Conservation (phyloP, 305 asterid species). For the Fraxinus velutina region DNA sequence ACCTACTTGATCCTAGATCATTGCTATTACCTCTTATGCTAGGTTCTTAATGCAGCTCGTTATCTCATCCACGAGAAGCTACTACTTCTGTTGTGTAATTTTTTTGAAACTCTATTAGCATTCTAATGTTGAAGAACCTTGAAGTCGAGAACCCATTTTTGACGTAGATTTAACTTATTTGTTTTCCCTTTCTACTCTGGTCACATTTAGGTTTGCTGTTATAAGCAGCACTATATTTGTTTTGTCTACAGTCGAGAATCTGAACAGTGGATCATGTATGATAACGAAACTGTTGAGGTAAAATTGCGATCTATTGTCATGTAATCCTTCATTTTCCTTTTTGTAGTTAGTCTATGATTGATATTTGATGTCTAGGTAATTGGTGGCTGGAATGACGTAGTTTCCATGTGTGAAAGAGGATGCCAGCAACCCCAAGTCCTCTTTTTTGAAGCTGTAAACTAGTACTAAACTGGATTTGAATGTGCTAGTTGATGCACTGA, state of each 20-base stretch:
- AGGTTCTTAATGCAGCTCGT: neutral
- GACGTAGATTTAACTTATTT: neutral
- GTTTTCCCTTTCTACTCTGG: neutral
- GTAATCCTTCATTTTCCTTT: neutral
- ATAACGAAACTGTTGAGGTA: neutral
- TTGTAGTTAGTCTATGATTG: neutral
- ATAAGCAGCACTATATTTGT: neutral
- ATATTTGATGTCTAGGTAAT: conserved; percentile 46
- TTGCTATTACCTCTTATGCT: neutral
- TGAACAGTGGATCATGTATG: neutral
- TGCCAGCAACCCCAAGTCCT: conserved; percentile 96
- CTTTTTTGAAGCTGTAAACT: conserved; percentile 73
- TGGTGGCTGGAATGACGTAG: conserved; percentile 84
- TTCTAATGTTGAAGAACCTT: neutral
- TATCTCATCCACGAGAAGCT: neutral
- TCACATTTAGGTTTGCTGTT: neutral
- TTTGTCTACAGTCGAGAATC: neutral
- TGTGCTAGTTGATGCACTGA: conserved; percentile 11
- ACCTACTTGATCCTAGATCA: neutral
- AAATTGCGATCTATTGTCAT: neutral
- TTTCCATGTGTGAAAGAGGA: conserved; percentile 73
- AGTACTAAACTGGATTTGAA: conserved; percentile 22
- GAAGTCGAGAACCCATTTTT: neutral
- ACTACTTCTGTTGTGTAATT: neutral
- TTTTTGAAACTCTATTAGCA: neutral